Evolutionary conservation across 2,329 filamentous ascomycete genomes (phyloP).

Genomic region (Penicillium glabrum): DNA sequence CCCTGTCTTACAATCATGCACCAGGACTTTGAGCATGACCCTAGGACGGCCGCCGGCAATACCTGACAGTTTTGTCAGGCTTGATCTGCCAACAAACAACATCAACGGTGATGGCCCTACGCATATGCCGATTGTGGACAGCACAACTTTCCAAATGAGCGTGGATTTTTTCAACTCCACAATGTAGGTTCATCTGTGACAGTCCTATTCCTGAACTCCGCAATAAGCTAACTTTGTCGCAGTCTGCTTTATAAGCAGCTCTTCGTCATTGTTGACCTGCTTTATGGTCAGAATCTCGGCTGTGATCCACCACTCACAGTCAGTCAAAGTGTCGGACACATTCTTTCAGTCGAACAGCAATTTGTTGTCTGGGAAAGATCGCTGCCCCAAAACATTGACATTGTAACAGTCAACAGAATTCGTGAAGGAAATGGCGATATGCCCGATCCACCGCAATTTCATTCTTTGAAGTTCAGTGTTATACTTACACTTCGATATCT

Average conservation of each 20-base stretch:
- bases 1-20: background rate
- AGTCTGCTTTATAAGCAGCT: background rate
- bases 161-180: background rate
- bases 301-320: background rate
- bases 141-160: background rate
- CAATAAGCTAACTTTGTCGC: background rate
- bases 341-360: background rate
- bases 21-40: background rate
- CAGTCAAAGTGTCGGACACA: background rate
- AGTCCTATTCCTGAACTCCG: background rate
- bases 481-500: slow-evolving; percentile 46
- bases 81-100: background rate
- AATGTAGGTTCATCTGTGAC: background rate
- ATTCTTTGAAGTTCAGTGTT: slow-evolving; percentile 37
- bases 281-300: slow-evolving; percentile 1
- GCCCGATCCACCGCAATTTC: background rate
- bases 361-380: background rate
- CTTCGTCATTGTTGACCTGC: background rate
- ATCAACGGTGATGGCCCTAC: background rate
- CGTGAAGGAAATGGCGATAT: background rate
- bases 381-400: background rate
- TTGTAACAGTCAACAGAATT: background rate
- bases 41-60: background rate
- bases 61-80: background rate
- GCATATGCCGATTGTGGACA: background rate